Evolutionary conservation across 1,284 basidiomycete species (phyloP).

Genomic region (Hemileia vastatrix): DNA sequence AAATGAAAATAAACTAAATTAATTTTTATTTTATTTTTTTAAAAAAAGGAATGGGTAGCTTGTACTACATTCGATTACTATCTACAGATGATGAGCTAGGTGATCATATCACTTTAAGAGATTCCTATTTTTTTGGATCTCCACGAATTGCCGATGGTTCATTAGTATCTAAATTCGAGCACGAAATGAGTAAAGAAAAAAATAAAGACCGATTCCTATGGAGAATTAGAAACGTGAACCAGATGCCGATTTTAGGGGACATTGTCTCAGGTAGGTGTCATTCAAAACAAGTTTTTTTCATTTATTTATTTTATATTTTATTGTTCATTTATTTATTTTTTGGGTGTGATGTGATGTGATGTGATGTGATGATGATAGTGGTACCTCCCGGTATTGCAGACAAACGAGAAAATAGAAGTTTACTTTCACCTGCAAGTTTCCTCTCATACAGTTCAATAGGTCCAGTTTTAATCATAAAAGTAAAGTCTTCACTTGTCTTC

Average conservation of each 20-base stretch:
- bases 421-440: neutral
- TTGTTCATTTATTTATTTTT: no score
- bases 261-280: slow-evolving; percentile 12
- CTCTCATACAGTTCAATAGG: slow-evolving; percentile 11
- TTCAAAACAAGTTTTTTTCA: neutral
- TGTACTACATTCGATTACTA: slow-evolving; percentile 15
- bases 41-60: slow-evolving; percentile 12
- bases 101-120: slow-evolving; percentile 9
- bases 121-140: slow-evolving; percentile 19
- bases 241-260: slow-evolving; percentile 7
- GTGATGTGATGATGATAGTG: no score
- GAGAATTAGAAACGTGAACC: slow-evolving; percentile 6
- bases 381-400: slow-evolving; percentile 15
- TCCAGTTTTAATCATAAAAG: no score
- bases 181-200: slow-evolving; percentile 2
- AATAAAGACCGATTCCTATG: slow-evolving; percentile 9
- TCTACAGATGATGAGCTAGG: slow-evolving; percentile 10
- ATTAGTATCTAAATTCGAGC: slow-evolving; percentile 5
- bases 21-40: no score
- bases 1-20: no score
- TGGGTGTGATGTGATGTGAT: no score
- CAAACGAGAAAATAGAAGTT: slow-evolving; percentile 6
- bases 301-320: no score
- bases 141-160: slow-evolving; percentile 10
- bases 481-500: no score